Conservation (phyloP, 2,329 filamentous ascomycete genomes). For the Claviceps digitariae region DNA sequence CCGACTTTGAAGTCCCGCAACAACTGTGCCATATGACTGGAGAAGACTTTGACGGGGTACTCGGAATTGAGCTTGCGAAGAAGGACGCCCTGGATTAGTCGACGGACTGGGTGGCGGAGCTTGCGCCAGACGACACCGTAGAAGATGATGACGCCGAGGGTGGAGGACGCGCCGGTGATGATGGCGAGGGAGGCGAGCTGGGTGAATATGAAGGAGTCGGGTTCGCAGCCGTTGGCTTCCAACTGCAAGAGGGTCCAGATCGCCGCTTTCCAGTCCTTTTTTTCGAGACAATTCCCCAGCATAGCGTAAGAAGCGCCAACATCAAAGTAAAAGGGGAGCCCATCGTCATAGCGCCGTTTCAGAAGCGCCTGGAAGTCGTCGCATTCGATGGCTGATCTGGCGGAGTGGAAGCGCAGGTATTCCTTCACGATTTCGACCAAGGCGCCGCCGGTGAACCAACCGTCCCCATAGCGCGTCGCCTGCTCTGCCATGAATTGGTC, state of each 20-base stretch:
- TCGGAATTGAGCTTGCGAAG: conserved; percentile 11
- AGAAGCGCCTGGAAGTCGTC: conserved; percentile 17
- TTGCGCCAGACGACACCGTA: conserved; percentile 19
- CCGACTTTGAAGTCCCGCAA: conserved; percentile 11
- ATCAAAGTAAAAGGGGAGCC: conserved; percentile 15
- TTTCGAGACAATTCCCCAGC: conserved; percentile 17
- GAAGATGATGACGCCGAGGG: conserved; percentile 19
- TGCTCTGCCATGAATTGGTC: conserved; percentile 27
- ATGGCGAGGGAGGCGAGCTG: conserved; percentile 25
- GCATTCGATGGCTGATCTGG: conserved; percentile 10
- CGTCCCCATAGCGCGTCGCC: conserved; percentile 27
- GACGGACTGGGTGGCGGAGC: conserved; percentile 14
- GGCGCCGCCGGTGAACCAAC: conserved; percentile 28
- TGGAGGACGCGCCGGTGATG: conserved; percentile 15
- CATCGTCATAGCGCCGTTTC: conserved; percentile 11
- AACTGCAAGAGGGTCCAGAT: conserved; percentile 17
- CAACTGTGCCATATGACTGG: conserved; percentile 11
- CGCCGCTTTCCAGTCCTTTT: conserved; percentile 18
- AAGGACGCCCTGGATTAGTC: conserved; percentile 14
- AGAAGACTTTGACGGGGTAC: conserved; percentile 18
- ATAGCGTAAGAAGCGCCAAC: conserved; percentile 24
- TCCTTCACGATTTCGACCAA: conserved; percentile 28
- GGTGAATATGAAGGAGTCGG: conserved; percentile 21
- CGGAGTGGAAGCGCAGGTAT: conserved; percentile 25
- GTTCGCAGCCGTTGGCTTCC: conserved; percentile 10